Evolutionary conservation across 352 stramenopile species (phyloP), one percentile per base, ranked within the genome.

Genomic region (Globisporangium perplexum): DNA sequence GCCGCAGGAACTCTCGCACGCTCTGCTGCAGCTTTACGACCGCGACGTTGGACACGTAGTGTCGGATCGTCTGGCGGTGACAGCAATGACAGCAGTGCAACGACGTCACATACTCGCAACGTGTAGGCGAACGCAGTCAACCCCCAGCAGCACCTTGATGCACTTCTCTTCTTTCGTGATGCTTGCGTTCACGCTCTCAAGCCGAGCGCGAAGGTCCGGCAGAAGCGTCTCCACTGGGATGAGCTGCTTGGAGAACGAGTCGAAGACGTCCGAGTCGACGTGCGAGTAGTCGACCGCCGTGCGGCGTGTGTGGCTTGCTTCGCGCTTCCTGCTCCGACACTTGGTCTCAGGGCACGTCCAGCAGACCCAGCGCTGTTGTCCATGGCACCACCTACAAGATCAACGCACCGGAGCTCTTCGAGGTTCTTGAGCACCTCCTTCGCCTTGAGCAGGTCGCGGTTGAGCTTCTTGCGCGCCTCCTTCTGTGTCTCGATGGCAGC

Each of bases 221-320:
- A 87, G 38, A 14, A 87, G 31, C 7, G 66, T 81, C 50, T 78
- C 62, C 1, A 59, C 66, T 1, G 69, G 64, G 26, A 89, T 65
- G 26, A 87, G 71, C 57, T 87, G 78, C 55, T 82, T 86, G 0
- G 76, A 86, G 44, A 76, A 82, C 0, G 74, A 74, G 46, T 89
- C 78, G 36, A 89, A 87, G 7, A 64, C 62, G 51, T 87, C 76
- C 38, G 78, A 89, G 55, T 86, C 74, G 4, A 89, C 63, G 43
- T 77, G 53, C 3, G 64, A 59, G 12, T 66, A 60, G 14, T 76
- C 61, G 11, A 61, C 66, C 8, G 44, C 53, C 1, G 22, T 48
- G 30, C 54, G 63, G 12, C 55, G 47, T 28, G 50, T 8, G 38
- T 26, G 26, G 7, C 26, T 55, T 1, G 41, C 22, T 4, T 47